Percentiles rank a stretch among this genome's conserved stretches.
phyloP scores from a whole-genome alignment of 2,329 filamentous ascomycete species.

The Diplocarpon rosae region DNA sequence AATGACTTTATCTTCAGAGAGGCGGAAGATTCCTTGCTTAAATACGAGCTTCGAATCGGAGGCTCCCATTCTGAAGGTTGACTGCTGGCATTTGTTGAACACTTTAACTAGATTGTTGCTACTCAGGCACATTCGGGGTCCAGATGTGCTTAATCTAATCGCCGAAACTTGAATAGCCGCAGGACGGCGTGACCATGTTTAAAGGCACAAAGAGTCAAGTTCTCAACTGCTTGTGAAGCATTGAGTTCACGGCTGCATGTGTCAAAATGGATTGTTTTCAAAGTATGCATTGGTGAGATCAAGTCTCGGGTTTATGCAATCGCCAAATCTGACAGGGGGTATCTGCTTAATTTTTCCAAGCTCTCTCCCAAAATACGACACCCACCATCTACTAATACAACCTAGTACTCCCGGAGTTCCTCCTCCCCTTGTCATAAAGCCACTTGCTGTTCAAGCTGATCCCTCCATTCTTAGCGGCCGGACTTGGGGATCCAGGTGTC shows the following conservation, averaged over 20 bases:
- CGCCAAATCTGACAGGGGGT: conserved; percentile 14
- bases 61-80: conserved; percentile 62
- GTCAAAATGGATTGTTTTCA: neutral
- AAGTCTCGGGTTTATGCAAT: conserved; percentile 2
- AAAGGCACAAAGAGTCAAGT: too few relatives aligned
- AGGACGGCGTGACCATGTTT: too few relatives aligned
- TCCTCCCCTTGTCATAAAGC: conserved; percentile 74
- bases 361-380: neutral
- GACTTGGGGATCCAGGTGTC: conserved; percentile 58
- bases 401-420: conserved; percentile 23
- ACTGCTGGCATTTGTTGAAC: conserved; percentile 9
- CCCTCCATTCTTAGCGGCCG: conserved; percentile 57
- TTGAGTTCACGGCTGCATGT: neutral
- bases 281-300: conserved; percentile 2
- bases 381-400: conserved; percentile 20
- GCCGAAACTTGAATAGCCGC: too few relatives aligned
- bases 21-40: conserved; percentile 93
- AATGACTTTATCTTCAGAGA: conserved; percentile 86
- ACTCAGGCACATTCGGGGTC: neutral
- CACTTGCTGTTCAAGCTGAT: conserved; percentile 85
- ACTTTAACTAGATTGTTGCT: too few relatives aligned
- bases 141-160: neutral
- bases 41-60: conserved; percentile 98
- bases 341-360: conserved; percentile 20
- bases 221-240: neutral